These are phyloP conservation scores for Proliferodiscus dingleyae DNA, from an alignment of 2,329 filamentous ascomycete species.

Conservation along the genomic window DNA sequence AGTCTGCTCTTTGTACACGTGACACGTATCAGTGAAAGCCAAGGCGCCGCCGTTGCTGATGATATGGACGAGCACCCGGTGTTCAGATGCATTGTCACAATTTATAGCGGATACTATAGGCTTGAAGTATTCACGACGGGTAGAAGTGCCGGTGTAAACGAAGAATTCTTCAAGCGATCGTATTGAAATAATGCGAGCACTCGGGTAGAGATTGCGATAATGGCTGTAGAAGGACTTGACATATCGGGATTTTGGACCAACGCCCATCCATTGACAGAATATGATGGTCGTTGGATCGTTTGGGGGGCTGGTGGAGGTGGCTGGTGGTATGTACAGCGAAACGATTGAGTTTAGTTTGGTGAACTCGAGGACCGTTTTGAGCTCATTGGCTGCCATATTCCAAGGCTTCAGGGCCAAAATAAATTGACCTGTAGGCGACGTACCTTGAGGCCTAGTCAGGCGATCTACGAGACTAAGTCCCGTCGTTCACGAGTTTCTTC, in stretches of 20 bases:
- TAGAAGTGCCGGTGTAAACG: slow-evolving; percentile 7
- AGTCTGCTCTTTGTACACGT: slow-evolving; percentile 4
- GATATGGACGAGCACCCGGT: slow-evolving; percentile 13
- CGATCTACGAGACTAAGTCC: not conserved
- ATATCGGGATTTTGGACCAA: slow-evolving; percentile 11
- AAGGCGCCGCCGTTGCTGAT: slow-evolving; percentile 17
- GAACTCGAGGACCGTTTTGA: slow-evolving; percentile 8
- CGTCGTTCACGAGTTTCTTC: no score
- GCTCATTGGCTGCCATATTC: not conserved
- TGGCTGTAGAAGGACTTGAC: slow-evolving; percentile 13
- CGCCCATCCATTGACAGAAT: slow-evolving; percentile 19
- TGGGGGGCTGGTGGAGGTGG: not conserved
- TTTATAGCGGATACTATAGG: slow-evolving; percentile 12
- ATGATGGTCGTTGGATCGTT: slow-evolving; percentile 17
- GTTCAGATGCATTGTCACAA: slow-evolving; percentile 4
- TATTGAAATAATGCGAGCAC: slow-evolving; percentile 12
- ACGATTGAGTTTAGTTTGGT: slow-evolving; percentile 9
- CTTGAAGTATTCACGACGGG: slow-evolving; percentile 8
- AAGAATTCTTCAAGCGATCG: slow-evolving; percentile 10
- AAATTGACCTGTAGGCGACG: no score
- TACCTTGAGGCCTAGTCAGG: not conserved
- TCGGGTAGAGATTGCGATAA: slow-evolving; percentile 15
- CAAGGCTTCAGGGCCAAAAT: not conserved
- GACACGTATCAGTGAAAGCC: slow-evolving; percentile 9
- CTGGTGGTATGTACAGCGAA: slow-evolving; percentile 12